A percentile compares a stretch with the other conserved stretches of the same genome.
Evolutionary conservation across 768 basidiomycete genomes (phyloP).

Genomic region (Rhizopogon vulgaris): DNA sequence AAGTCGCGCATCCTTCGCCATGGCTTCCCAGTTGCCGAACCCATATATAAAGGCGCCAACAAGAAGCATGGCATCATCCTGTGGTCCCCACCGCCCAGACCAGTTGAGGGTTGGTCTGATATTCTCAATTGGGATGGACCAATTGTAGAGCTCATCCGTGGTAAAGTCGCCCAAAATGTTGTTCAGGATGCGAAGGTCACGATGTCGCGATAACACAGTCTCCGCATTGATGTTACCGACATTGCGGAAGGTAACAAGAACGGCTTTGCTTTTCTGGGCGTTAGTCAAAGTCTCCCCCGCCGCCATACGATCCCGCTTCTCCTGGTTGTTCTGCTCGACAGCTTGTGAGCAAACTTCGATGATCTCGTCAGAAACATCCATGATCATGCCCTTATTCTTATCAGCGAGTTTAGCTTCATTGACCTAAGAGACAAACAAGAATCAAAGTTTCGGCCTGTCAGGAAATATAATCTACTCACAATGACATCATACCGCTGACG

Average conservation of each 20-base stretch:
- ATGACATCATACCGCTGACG: constrained; percentile 91
- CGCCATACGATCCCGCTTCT: constrained; percentile 68
- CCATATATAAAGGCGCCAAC: constrained; percentile 92
- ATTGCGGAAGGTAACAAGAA: constrained; percentile 83
- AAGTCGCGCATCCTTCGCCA: constrained; percentile 82
- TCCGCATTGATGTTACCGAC: constrained; percentile 97
- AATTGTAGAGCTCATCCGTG: constrained; percentile 65
- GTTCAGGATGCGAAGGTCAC: constrained; percentile 84
- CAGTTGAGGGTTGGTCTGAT: constrained; percentile 93
- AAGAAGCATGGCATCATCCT: constrained; percentile 91
- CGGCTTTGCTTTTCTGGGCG: constrained; percentile 95
- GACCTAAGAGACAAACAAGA: constrained; percentile 45
- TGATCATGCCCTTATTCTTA: constrained; percentile 91
- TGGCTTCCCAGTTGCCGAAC: constrained; percentile 95
- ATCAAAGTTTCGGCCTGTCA: not conserved
- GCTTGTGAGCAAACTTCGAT: constrained; percentile 79
- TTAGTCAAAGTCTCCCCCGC: constrained; percentile 87
- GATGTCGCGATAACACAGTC: constrained; percentile 84
- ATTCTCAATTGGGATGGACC: constrained; percentile 87
- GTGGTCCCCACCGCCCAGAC: constrained; percentile 91
- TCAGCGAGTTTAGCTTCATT: constrained; percentile 83
- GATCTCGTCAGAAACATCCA: constrained; percentile 89
- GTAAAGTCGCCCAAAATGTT: constrained; percentile 64
- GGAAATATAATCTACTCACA: constrained; percentile 42
- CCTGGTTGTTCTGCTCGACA: constrained; percentile 77